A percentile compares a stretch with the other conserved stretches of the same genome.
Evolutionary conservation across 805 yeast species (phyloP).

Genomic region (Pichia deserticola): DNA sequence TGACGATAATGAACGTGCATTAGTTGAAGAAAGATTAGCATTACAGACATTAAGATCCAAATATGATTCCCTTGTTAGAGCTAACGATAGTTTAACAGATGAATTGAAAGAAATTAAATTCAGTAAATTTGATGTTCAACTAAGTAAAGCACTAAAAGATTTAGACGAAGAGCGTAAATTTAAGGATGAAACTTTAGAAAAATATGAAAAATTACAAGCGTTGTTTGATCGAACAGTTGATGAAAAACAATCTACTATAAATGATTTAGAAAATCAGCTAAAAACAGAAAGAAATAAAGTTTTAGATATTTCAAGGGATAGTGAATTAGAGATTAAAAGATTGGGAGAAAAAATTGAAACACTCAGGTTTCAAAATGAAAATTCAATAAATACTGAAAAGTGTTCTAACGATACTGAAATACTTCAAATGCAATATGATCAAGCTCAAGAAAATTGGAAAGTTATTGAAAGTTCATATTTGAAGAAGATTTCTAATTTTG

Average conservation of each 20-base stretch:
- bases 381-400: not conserved
- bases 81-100: conserved; percentile 18
- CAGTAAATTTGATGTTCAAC: conserved; percentile 28
- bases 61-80: conserved; percentile 18
- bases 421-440: conserved; percentile 63
- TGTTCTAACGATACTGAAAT: conserved; percentile 28
- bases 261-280: conserved; percentile 25
- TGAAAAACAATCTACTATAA: conserved; percentile 15
- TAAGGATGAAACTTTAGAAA: conserved; percentile 8
- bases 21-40: conserved; percentile 28
- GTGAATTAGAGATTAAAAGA: conserved; percentile 40
- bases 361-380: conserved; percentile 56
- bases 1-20: not conserved
- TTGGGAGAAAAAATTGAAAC: conserved; percentile 67
- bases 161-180: conserved; percentile 25
- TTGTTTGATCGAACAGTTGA: conserved; percentile 20
- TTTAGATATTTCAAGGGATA: conserved; percentile 24
- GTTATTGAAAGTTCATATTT: conserved; percentile 62
- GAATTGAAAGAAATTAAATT: conserved; percentile 28
- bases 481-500: conserved; percentile 37
- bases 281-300: conserved; percentile 12
- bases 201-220: conserved; percentile 15
- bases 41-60: conserved; percentile 19
- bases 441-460: conserved; percentile 78
- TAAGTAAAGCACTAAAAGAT: conserved; percentile 28